Evolutionary conservation across 768 basidiomycete species (phyloP).

Genomic region (Mycena kentingensis): DNA sequence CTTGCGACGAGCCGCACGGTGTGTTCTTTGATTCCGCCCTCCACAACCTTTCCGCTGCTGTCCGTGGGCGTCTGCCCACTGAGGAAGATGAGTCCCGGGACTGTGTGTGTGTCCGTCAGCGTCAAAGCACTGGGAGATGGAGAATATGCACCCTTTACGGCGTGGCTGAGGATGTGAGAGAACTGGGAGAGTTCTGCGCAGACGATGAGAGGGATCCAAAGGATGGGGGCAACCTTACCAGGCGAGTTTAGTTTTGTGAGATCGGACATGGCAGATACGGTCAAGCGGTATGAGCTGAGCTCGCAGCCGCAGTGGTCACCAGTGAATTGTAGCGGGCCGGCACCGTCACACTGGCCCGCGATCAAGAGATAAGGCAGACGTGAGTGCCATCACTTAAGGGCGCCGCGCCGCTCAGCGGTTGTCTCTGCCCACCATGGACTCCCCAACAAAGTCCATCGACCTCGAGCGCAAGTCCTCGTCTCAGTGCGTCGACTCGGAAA

Average conservation of each 20-base stretch:
- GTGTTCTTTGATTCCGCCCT: conserved; percentile 61
- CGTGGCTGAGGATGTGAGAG: conserved; percentile 53
- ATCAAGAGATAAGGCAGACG: not conserved
- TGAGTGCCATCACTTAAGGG: too few species aligned
- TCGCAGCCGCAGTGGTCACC: too few species aligned
- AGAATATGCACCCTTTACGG: conserved; percentile 1
- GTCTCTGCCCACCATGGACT: conserved; percentile 6
- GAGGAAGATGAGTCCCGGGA: conserved; percentile 59
- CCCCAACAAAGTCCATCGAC: conserved; percentile 10
- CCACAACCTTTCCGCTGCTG: conserved; percentile 47
- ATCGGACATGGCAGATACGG: conserved; percentile 39
- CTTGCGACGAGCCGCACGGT: conserved; percentile 41
- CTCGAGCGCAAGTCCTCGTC: conserved; percentile 18
- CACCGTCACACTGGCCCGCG: not conserved
- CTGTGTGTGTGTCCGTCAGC: conserved; percentile 39
- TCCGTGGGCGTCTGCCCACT: conserved; percentile 62
- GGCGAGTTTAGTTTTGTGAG: conserved; percentile 58
- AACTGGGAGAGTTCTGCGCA: conserved; percentile 41
- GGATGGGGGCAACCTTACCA: too few species aligned
- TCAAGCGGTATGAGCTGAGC: too few species aligned
- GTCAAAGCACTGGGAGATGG: conserved; percentile 17
- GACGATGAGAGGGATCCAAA: too few species aligned
- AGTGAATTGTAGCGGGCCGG: too few species aligned
- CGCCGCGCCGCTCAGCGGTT: too few species aligned
- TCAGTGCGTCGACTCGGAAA: conserved; percentile 7